A percentile compares a stretch with the other conserved stretches of the same genome.
Evolutionary conservation across 164 flowering plant genomes (phyloP).

Genomic region (Vitis rotundifolia): DNA sequence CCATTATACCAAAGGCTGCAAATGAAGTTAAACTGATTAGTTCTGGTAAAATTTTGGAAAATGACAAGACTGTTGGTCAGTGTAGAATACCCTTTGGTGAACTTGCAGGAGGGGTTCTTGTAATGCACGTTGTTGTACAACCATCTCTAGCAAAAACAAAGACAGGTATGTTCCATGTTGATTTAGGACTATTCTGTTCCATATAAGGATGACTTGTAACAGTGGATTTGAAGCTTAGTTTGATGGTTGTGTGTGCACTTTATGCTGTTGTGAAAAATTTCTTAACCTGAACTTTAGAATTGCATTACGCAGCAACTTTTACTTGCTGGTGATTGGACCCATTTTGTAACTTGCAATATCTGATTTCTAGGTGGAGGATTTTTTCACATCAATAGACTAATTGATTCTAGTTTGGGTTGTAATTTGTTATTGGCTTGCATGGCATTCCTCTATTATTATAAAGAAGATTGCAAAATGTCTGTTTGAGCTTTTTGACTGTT

Average conservation of each 20-base stretch:
- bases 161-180: conserved; percentile 39
- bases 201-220: neutral
- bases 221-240: neutral
- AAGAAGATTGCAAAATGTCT: too few species aligned
- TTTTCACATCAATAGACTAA: neutral
- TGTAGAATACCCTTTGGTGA: conserved; percentile 65
- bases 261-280: neutral
- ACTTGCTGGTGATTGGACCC: too few species aligned
- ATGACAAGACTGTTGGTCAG: conserved; percentile 66
- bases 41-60: conserved; percentile 69
- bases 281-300: neutral
- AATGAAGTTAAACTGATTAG: conserved; percentile 63
- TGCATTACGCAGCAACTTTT: too few species aligned
- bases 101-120: conserved; percentile 48
- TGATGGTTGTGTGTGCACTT: neutral
- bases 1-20: conserved; percentile 55
- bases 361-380: too few species aligned
- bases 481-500: too few species aligned
- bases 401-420: neutral
- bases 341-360: too few species aligned
- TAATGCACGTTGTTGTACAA: conserved; percentile 80
- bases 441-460: neutral
- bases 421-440: neutral
- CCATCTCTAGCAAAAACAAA: conserved; percentile 59
- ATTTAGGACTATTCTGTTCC: neutral